Base-by-base conservation (phyloP, 2,329 filamentous ascomycete genomes). In the Gaeumannomyces sp. region DNA sequence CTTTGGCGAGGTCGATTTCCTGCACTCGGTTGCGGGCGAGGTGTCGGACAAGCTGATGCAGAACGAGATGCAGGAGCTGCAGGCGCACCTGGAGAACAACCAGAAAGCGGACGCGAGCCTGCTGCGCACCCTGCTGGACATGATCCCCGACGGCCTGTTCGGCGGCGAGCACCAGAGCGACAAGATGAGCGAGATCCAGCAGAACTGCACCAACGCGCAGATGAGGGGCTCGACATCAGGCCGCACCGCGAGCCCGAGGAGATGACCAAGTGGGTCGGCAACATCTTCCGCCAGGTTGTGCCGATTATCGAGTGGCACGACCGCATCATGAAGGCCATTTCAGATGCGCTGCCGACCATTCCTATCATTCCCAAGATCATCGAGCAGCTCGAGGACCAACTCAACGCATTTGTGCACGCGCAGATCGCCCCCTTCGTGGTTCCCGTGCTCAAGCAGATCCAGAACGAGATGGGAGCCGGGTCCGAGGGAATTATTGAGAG, bases 291-390 rank as follows among this genome's bases (percentile, higher is more conserved):
- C 73, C 89, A 96, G 75, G 89, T 97, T 69, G 93, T 94, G 80
- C 93, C 94, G 0, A 90, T 92, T 68, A 89, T 97, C 66, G 84
- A 96, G 75, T 96, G 93, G 81, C 93, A 97, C 72, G 94, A 97
- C 74, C 87, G 94, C 62, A 81, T 97, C 66, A 88, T 97, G 83
- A 88, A 94, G 79, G 79, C 78, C 63, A 93, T 97, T 71, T 85
- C 86, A 61, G 81, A 89, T 70, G 88, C 91, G 19, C 88, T 97
- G 66, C 91, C 96, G 76, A 88, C 91, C 70, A 93, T 97, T 56
- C 93, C 93, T 0, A 82, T 96, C 57, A 80, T 97, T n/a, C 91
- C 91, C 64, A 90, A 96, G 70, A 81, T 97, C 58, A 85, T 97
- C 65, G 92, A 96, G 77, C 87, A 96, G 74, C 78, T 97, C 25